A percentile compares a stretch with the other conserved stretches of the same genome.
Conservation (phyloP, 2,329 filamentous ascomycete species). For the Sporothrix inflata region DNA sequence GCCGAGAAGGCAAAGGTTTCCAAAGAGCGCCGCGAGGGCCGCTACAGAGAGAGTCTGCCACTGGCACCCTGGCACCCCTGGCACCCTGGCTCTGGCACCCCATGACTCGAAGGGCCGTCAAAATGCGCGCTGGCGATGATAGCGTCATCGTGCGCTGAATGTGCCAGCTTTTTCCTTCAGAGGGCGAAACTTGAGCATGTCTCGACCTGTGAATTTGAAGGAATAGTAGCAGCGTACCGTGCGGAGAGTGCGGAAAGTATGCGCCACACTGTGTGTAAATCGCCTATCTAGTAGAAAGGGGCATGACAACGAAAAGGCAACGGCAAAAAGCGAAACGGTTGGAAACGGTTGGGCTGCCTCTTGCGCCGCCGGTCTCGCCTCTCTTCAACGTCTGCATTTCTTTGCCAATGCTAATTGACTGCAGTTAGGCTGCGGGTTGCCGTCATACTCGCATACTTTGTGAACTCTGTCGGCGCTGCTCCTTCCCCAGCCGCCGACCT, state of each 20-base stretch:
- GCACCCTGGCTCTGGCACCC: neutral
- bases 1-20: slow-evolving; percentile 14
- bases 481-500: slow-evolving; percentile 3
- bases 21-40: neutral
- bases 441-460: neutral
- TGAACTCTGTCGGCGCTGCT: neutral
- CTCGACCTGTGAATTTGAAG: too few relatives aligned
- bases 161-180: neutral
- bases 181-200: neutral
- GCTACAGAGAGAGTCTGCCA: neutral
- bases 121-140: neutral
- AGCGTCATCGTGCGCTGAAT: slow-evolving; percentile 12
- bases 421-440: neutral
- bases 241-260: neutral
- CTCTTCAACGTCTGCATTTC: neutral
- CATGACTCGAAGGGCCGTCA: neutral
- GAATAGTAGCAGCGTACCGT: neutral
- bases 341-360: slow-evolving; percentile 19
- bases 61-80: too few relatives aligned
- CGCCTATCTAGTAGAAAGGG: too few relatives aligned
- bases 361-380: neutral
- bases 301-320: neutral
- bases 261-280: slow-evolving; percentile 29
- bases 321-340: neutral
- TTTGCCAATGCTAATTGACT: neutral